Evolutionary conservation across 352 stramenopile species (phyloP).

Genomic region (Pythium guiyangense): DNA sequence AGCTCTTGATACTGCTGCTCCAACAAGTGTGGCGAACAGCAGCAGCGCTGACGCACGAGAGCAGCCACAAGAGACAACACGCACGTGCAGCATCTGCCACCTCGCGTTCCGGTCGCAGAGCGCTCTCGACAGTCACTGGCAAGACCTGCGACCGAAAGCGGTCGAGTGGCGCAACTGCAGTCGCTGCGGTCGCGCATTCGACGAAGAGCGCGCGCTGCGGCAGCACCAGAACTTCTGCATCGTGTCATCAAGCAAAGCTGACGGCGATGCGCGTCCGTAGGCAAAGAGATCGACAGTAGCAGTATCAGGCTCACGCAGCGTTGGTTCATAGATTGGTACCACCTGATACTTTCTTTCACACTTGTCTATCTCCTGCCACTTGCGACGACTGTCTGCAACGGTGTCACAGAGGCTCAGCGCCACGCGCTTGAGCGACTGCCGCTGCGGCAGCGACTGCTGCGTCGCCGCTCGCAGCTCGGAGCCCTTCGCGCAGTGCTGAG

Average conservation of each 20-base stretch:
- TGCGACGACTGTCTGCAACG: too few species aligned
- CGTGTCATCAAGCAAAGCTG: not conserved
- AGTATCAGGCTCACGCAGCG: too few species aligned
- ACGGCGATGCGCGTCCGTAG: slow-evolving; percentile 9
- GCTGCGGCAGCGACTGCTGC: slow-evolving; percentile 9
- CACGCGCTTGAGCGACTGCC: slow-evolving; percentile 16
- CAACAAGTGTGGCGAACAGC: not conserved
- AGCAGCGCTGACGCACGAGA: not conserved
- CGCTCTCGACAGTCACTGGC: slow-evolving; percentile 35
- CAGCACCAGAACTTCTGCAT: slow-evolving; percentile 77
- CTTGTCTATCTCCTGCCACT: too few species aligned
- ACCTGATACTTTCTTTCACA: too few species aligned
- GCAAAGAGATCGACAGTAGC: slow-evolving; percentile 5
- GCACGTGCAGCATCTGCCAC: slow-evolving; percentile 35
- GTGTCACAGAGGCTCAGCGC: slow-evolving; percentile 6
- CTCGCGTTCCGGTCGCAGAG: slow-evolving; percentile 19
- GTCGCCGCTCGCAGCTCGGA: slow-evolving; percentile 14
- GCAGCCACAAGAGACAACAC: not conserved
- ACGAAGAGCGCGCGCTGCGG: slow-evolving; percentile 64
- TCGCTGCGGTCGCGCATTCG: slow-evolving; percentile 47
- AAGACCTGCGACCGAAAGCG: slow-evolving; percentile 27
- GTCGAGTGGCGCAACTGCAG: slow-evolving; percentile 25
- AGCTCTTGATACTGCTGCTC: not conserved
- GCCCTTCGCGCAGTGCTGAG: slow-evolving; percentile 39
- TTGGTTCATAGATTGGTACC: too few species aligned